Evolutionary conservation across 192 early-diverging fungal species (phyloP).

Genomic region (Chytriomyces sp.): DNA sequence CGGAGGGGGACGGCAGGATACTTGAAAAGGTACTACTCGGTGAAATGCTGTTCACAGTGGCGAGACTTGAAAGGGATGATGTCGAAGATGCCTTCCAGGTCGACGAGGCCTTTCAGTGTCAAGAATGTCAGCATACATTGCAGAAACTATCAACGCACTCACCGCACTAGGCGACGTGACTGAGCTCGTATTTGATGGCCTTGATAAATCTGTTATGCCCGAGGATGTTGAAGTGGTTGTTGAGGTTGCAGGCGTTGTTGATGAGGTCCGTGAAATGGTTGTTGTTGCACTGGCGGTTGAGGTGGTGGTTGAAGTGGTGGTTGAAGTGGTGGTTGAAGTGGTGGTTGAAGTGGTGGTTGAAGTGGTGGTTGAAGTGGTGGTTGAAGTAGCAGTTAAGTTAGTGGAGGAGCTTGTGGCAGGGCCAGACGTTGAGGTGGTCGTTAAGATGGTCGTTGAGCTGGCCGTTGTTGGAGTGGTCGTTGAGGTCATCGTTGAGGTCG

Average conservation of each 20-base stretch:
- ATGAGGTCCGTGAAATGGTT: not conserved
- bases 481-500: too few species aligned
- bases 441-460: not conserved
- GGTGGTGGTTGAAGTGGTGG: not conserved
- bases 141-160: not conserved
- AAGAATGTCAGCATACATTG: not conserved
- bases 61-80: too few species aligned
- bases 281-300: not conserved
- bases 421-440: not conserved
- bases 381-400: not conserved
- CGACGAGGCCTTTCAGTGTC: conserved; percentile 1
- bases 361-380: not conserved
- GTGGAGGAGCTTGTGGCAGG: not conserved
- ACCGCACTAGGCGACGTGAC: not conserved
- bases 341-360: not conserved
- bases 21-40: not conserved
- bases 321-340: not conserved
- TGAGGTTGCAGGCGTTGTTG: not conserved
- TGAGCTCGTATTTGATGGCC: not conserved
- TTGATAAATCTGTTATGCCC: not conserved
- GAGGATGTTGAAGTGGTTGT: not conserved
- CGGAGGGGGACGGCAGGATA: not conserved
- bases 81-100: not conserved
- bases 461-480: too few species aligned
- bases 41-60: not conserved